phyloP scores from a whole-genome alignment of 768 basidiomycete species.

The Boletus speciosus region DNA sequence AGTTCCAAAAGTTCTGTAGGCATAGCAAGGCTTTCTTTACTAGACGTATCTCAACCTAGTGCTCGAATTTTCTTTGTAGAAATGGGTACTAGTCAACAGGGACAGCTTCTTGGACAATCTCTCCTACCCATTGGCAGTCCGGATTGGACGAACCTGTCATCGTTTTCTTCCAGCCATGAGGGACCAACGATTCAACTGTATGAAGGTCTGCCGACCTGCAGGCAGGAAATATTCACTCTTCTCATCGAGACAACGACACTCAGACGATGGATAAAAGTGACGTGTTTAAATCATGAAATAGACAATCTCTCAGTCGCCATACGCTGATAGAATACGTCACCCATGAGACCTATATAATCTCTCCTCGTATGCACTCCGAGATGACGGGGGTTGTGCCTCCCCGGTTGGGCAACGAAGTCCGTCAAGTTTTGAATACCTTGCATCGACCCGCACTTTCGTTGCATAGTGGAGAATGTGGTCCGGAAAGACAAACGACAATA shows the following conservation, averaged over 20 bases:
- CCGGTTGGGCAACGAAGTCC: background rate
- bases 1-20: constrained; percentile 18
- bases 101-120: background rate
- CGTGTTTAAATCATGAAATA: background rate
- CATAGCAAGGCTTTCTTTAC: constrained; percentile 15
- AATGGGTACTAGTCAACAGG: background rate
- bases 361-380: background rate
- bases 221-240: background rate
- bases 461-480: background rate
- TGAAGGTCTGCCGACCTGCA: background rate
- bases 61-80: background rate
- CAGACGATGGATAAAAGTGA: background rate
- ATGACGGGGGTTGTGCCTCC: background rate
- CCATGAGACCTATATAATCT: background rate
- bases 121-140: background rate
- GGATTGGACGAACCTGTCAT: background rate
- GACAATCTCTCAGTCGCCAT: background rate
- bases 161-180: background rate
- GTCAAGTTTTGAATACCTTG: background rate
- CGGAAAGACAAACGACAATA: background rate
- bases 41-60: constrained; percentile 7
- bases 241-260: background rate
- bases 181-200: background rate
- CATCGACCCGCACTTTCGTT: background rate
- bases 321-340: background rate